Evolutionary conservation across 2,329 filamentous ascomycete species (phyloP), one percentile per base, ranked within the genome.

Genomic region (Phoma sp.): DNA sequence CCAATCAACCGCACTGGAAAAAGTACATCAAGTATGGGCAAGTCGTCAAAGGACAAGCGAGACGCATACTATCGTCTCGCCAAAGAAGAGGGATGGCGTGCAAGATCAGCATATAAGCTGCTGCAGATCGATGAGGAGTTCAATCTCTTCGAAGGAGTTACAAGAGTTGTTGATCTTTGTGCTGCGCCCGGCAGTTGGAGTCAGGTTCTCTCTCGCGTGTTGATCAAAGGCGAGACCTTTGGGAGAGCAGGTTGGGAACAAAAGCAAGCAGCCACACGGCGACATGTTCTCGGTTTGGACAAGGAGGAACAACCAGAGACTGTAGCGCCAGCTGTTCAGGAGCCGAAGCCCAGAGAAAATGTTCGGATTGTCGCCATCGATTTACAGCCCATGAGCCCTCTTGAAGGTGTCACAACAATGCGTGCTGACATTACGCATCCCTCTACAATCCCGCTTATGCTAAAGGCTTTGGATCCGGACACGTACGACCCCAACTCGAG

Each of bases 61-160:
- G 95, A 99, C 75, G 93, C 93, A 38, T 99, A 99, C 78, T 99
- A 99, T 72, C 87, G 95, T 47, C 89, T 99, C 7, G 95, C 95
- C 15, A 99, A 99, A 78, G 95, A 99, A 76, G 95, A 99, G 81
- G 96, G 96, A 61, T 99, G 95, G 93, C 90, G 95, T 29, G 95
- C 95, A 23, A 86, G 95, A 53, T 96, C 92, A 63, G 95, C 95
- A 7, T 99, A 97, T 81, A 99, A 99, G 77, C 85, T 99, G 20
- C 86, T 99, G 11, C 95, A 99, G 76, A 86, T 99, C 20, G 93
- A 99, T 74, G 92, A 84, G 87, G 92, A 97, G 79, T 99, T 98
- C 78, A 90, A 97, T 69, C 84, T 99, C 10, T 97, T 99, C 75
- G 85, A 90, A 64, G 86, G 88, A 67, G 93, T 98, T 40, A 93